These are phyloP conservation scores for Nakaseomyces kungkrabaensis DNA, from an alignment of 1,139 yeast species.

Conservation along the genomic window DNA sequence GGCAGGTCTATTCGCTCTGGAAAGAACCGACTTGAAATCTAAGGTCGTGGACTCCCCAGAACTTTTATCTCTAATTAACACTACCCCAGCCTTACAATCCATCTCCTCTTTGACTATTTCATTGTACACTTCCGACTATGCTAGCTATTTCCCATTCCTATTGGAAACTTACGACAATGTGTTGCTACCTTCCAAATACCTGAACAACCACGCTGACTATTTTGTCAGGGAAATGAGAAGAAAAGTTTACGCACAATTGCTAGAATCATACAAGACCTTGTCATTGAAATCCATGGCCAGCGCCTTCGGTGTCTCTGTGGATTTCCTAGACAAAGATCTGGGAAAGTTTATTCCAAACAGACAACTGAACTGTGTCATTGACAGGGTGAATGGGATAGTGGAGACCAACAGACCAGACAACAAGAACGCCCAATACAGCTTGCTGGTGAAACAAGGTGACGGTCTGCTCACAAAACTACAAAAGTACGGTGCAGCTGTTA, in stretches of 20 bases:
- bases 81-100: slow-evolving; percentile 66
- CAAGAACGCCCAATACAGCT: slow-evolving; percentile 88
- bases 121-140: slow-evolving; percentile 81
- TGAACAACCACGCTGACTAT: slow-evolving; percentile 69
- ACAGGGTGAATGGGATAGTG: slow-evolving; percentile 88
- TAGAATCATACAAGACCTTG: slow-evolving; percentile 88
- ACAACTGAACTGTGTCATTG: slow-evolving; percentile 90
- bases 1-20: slow-evolving; percentile 74
- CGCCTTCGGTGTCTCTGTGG: slow-evolving; percentile 79
- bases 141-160: slow-evolving; percentile 66
- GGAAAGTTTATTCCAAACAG: slow-evolving; percentile 88
- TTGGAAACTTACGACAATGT: slow-evolving; percentile 71
- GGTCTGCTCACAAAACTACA: slow-evolving; percentile 85
- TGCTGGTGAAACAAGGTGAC: slow-evolving; percentile 86
- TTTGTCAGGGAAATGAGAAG: slow-evolving; percentile 90
- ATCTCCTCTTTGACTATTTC: slow-evolving; percentile 77
- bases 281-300: slow-evolving; percentile 89
- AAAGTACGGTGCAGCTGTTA: slow-evolving; percentile 94
- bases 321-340: slow-evolving; percentile 72
- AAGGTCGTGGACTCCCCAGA: slow-evolving; percentile 93
- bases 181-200: slow-evolving; percentile 63
- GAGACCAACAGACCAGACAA: slow-evolving; percentile 95
- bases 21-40: slow-evolving; percentile 72
- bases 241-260: slow-evolving; percentile 86
- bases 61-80: slow-evolving; percentile 67